Evolutionary conservation across 257 asterid genomes (phyloP).

Genomic region (Capsicum rhomboideum): DNA sequence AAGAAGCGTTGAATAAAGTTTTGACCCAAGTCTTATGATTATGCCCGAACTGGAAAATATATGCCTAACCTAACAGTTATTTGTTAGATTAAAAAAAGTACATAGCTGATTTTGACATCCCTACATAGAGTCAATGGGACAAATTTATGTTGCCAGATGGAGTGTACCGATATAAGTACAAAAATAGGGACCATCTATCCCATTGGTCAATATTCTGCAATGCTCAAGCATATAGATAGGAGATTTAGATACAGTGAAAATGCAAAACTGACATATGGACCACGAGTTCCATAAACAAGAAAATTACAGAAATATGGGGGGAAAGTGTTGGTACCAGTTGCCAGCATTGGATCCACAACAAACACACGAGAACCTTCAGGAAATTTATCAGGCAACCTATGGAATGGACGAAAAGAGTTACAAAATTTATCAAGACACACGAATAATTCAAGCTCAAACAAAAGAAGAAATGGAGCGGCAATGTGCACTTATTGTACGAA

Average conservation of each 20-base stretch:
- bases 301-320: background rate
- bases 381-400: conserved; percentile 84
- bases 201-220: background rate
- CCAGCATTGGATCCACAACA: conserved; percentile 95
- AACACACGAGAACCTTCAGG: conserved; percentile 80
- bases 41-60: background rate
- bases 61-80: background rate
- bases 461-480: background rate
- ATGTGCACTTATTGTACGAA: background rate
- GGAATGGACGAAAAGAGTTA: background rate
- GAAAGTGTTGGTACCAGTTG: conserved; percentile 55
- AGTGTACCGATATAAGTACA: background rate
- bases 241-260: background rate
- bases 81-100: background rate
- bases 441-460: background rate
- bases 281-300: background rate
- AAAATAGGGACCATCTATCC: background rate
- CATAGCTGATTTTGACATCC: background rate
- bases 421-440: background rate
- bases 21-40: background rate
- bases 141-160: background rate
- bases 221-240: background rate
- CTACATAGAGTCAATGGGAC: background rate
- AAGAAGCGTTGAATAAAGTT: background rate
- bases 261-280: background rate